Conservation (phyloP, 352 stramenopile genomes). For the Pythium oligandrum region DNA sequence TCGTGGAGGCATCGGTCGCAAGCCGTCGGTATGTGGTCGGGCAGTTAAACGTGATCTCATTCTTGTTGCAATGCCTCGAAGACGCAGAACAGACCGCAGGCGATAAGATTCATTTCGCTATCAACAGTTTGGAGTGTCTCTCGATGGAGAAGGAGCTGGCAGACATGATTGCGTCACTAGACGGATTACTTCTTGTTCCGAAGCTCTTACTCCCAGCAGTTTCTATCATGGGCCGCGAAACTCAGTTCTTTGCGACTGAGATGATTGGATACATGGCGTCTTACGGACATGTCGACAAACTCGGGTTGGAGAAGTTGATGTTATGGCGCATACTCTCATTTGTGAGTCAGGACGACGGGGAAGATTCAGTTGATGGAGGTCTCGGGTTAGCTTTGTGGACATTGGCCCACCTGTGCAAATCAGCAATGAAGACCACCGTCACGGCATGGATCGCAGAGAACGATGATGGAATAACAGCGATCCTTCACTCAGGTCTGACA, state of each 20-base stretch:
- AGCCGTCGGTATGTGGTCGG: constrained; percentile 35
- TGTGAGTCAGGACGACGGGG: constrained; percentile 26
- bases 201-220: constrained; percentile 27
- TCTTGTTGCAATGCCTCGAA: constrained; percentile 42
- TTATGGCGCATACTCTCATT: constrained; percentile 41
- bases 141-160: constrained; percentile 51
- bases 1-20: constrained; percentile 40
- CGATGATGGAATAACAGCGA: constrained; percentile 22
- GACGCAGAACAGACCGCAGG: constrained; percentile 16
- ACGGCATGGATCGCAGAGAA: constrained; percentile 32
- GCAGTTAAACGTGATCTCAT: constrained; percentile 24
- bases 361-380: constrained; percentile 23
- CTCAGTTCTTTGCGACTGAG: constrained; percentile 59
- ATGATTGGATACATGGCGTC: constrained; percentile 63
- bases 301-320: constrained; percentile 25
- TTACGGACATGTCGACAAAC: constrained; percentile 35
- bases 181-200: constrained; percentile 26
- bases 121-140: constrained; percentile 48
- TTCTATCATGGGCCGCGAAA: constrained; percentile 20
- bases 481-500: constrained; percentile 32
- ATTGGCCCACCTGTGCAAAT: constrained; percentile 33
- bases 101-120: constrained; percentile 34
- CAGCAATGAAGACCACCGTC: constrained; percentile 10
- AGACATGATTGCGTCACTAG: constrained; percentile 20
- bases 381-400: constrained; percentile 40